Evolutionary conservation across 192 early-diverging fungal genomes (phyloP), one percentile per base, ranked within the genome.

Genomic region (Chytriomyces confervae): DNA sequence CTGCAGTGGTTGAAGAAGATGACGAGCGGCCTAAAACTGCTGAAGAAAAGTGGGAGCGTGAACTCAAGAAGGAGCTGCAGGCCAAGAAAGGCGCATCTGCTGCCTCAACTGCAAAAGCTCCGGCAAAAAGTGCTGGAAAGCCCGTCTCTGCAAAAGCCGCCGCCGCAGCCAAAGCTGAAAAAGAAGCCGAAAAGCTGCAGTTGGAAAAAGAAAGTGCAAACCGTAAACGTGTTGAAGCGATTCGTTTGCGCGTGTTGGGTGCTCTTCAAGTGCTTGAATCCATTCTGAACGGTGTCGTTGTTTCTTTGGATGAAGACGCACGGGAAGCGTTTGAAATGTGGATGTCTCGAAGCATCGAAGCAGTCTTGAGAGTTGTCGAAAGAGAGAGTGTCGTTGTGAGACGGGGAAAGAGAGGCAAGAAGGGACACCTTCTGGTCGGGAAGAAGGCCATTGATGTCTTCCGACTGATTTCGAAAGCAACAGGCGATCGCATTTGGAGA

Each of bases 21-120:
- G 72, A 75, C 18, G 23, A 27, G 60, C 46, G 51, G 50, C n/a
- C 46, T 8, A 18, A 23, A 64, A 91, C 86, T 65, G 87, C 88
- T 18, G 91, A 94, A 50, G 87, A 92, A 81, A 90, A 94, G 70
- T 95, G 93, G 92, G 93, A 94, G 84, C 86, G 84, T 10, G 91
- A 94, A 47, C 69, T 94, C 11, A 90, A 87, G 66, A 91, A 93
- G 62, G 89, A 92, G 66, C 75, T 95, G 44, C 65, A 79, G 44
- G 90, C 91, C 49, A 90, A 93, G 79, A 93, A 92, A 66, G 84
- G 86, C 10, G 61, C 79, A 18, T 20, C 76, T 50, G 77, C 72
- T 1, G 63, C 47, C 23, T n/a, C 73, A 78, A 76, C 50, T 49
- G 53, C 63, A 48, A 69, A 75, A 61, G 68, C 71, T 10, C 51